A percentile compares a stretch with the other conserved stretches of the same genome.
These are phyloP conservation scores for Cerrena zonata DNA, from an alignment of 1,284 basidiomycete species.

Conservation along the genomic window DNA sequence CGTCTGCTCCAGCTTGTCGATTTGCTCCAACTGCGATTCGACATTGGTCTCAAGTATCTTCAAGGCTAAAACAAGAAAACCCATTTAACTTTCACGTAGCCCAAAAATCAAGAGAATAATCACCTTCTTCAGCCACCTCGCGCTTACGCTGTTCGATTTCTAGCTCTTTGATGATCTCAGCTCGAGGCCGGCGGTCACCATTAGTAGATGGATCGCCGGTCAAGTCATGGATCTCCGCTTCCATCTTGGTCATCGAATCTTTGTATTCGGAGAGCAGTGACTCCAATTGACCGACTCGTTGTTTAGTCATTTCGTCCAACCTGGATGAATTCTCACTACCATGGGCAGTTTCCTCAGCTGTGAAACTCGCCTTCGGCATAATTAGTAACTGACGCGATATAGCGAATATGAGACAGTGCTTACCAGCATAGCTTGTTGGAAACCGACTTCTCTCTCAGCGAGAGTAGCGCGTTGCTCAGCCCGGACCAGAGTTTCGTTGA, in stretches of 20 bases:
- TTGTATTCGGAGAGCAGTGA: constrained; percentile 52
- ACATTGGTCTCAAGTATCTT: constrained; percentile 32
- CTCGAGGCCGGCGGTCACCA: constrained; percentile 23
- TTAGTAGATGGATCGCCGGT: constrained; percentile 30
- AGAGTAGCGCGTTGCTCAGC: constrained; percentile 42
- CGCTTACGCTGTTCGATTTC: constrained; percentile 36
- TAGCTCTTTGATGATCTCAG: constrained; percentile 26
- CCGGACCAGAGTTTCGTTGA: constrained; percentile 40
- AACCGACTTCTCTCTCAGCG: constrained; percentile 55
- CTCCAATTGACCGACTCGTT: constrained; percentile 55
- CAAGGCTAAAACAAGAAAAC: constrained; percentile 33
- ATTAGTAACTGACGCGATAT: neutral
- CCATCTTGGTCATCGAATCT: constrained; percentile 37
- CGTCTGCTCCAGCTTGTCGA: constrained; percentile 63
- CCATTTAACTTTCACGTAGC: neutral
- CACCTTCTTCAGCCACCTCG: constrained; percentile 44
- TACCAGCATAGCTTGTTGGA: constrained; percentile 59
- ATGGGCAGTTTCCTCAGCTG: constrained; percentile 42
- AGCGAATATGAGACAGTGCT: neutral
- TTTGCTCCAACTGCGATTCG: constrained; percentile 41
- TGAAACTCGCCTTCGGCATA: constrained; percentile 49
- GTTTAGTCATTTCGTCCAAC: constrained; percentile 32
- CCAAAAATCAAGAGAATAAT: neutral
- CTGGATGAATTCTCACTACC: constrained; percentile 15
- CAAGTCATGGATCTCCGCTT: constrained; percentile 38